phyloP scores from a whole-genome alignment of 2,329 filamentous ascomycete species.

The Zarea fungicola region DNA sequence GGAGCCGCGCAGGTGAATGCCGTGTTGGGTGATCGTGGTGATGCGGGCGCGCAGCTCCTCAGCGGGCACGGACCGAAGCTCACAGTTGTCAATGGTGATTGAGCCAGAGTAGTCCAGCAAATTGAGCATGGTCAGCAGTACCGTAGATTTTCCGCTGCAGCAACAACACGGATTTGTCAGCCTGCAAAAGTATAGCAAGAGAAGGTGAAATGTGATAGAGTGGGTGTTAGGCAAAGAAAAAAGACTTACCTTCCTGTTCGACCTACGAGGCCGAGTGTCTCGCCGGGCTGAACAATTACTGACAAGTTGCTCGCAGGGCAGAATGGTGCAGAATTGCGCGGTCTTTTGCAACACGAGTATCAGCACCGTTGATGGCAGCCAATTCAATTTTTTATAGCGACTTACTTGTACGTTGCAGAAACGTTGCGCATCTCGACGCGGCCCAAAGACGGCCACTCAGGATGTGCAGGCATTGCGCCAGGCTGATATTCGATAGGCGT shows the following conservation, averaged over 20 bases:
- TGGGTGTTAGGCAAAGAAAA: neutral
- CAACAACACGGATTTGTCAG: no score
- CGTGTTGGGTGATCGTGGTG: neutral
- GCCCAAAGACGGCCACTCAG: neutral
- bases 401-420: neutral
- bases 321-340: neutral
- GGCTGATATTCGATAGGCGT: neutral
- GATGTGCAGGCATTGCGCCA: neutral
- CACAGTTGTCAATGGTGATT: neutral
- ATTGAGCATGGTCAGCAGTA: neutral
- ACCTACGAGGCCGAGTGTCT: neutral
- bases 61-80: neutral
- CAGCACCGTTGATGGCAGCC: neutral
- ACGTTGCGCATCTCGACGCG: neutral
- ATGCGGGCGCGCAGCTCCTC: neutral
- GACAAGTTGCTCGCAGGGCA: neutral
- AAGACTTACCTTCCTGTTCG: conserved; percentile 4
- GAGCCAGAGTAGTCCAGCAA: neutral
- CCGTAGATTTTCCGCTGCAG: neutral
- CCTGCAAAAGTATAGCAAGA: neutral
- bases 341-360: neutral
- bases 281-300: neutral
- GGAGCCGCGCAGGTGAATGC: neutral
- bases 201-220: neutral
- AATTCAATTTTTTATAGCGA: neutral